phyloP scores from a whole-genome alignment of 2,329 filamentous ascomycete genomes.

The Penicillium sp. region DNA sequence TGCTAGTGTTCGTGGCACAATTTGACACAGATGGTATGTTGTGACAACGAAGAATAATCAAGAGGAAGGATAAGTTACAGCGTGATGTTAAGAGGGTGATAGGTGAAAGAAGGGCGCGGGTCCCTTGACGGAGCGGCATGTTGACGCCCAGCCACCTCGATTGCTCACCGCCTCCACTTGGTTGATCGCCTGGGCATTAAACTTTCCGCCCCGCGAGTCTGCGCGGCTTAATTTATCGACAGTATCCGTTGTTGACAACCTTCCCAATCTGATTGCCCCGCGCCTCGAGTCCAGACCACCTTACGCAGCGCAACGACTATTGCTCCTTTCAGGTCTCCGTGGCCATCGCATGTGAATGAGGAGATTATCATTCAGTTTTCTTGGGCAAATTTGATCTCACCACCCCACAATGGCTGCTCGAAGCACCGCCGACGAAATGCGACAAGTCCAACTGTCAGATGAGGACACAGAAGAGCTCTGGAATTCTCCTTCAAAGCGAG shows the following conservation, averaged over 20 bases:
- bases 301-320: too few relatives aligned
- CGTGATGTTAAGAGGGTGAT: constrained; percentile 4
- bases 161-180: constrained; percentile 13
- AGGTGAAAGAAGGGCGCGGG: constrained; percentile 15
- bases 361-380: too few relatives aligned
- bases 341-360: too few relatives aligned
- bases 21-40: not conserved
- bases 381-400: too few relatives aligned
- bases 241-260: constrained; percentile 11
- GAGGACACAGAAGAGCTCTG: constrained; percentile 54
- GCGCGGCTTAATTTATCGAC: constrained; percentile 3
- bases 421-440: constrained; percentile 44
- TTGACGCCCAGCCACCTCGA: constrained; percentile 19
- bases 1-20: not conserved
- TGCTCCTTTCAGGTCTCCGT: too few relatives aligned
- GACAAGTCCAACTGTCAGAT: constrained; percentile 49
- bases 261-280: constrained; percentile 9
- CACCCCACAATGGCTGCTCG: constrained; percentile 25
- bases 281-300: not conserved
- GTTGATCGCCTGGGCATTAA: constrained; percentile 9
- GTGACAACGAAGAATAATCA: not conserved
- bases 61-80: constrained; percentile 5
- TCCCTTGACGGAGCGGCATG: constrained; percentile 15
- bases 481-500: constrained; percentile 48
- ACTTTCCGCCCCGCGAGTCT: constrained; percentile 8